phyloP scores from a whole-genome alignment of 2,329 filamentous ascomycete species.

The Decorospora gaudefroyi region DNA sequence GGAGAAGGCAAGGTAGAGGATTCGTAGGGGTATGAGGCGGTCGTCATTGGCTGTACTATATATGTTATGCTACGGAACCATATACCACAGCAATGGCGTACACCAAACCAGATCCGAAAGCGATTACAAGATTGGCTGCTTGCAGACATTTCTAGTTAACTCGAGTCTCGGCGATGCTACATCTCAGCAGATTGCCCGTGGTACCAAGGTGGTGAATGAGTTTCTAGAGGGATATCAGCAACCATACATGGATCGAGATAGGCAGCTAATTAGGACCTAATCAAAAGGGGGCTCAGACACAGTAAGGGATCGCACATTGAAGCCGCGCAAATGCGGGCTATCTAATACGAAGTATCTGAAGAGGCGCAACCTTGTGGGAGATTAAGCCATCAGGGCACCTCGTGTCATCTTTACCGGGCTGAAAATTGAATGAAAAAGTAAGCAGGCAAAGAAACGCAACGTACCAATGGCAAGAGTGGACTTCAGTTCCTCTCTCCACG shows the following conservation, averaged over 20 bases:
- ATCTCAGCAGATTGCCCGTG: no score
- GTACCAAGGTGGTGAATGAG: no score
- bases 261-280: neutral
- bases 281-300: conserved; percentile 4
- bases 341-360: conserved; percentile 16
- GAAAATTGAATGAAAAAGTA: no score
- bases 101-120: neutral
- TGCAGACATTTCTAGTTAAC: no score
- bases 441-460: neutral
- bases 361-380: conserved; percentile 2
- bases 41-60: conserved; percentile 5
- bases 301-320: conserved; percentile 10
- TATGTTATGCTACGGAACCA: conserved; percentile 2
- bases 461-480: neutral
- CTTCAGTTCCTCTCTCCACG: neutral
- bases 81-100: neutral
- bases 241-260: neutral
- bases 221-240: neutral
- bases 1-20: conserved; percentile 58
- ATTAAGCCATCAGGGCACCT: conserved; percentile 5
- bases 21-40: neutral
- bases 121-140: no score
- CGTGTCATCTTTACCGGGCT: neutral
- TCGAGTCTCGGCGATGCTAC: no score
- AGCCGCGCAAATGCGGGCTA: conserved; percentile 6